A percentile compares a stretch with the other conserved stretches of the same genome.
Conservation (phyloP, 768 basidiomycete genomes). For the Mycena maculata region DNA sequence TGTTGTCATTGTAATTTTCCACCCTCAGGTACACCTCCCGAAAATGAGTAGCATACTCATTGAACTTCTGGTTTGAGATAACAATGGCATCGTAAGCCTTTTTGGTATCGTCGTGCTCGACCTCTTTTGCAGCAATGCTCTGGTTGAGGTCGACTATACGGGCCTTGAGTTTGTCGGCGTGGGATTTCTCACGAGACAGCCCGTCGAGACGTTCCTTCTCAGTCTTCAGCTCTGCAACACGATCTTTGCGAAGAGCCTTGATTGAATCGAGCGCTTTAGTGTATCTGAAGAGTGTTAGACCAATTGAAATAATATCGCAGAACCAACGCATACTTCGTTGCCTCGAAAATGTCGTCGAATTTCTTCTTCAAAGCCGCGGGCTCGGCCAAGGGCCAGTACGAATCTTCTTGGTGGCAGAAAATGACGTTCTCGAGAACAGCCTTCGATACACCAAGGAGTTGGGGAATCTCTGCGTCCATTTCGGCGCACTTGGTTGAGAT, state of each 20-base stretch:
- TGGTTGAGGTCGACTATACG: constrained; percentile 72
- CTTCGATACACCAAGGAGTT: constrained; percentile 94
- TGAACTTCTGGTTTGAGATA: constrained; percentile 79
- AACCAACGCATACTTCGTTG: constrained; percentile 75
- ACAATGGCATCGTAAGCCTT: constrained; percentile 72
- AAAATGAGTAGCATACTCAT: constrained; percentile 87
- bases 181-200: constrained; percentile 83
- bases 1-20: constrained; percentile 70
- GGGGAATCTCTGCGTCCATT: constrained; percentile 94
- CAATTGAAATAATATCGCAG: constrained; percentile 6
- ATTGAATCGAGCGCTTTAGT: constrained; percentile 97
- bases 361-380: constrained; percentile 95
- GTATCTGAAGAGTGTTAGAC: constrained; percentile 65
- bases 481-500: constrained; percentile 99
- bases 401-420: constrained; percentile 99
- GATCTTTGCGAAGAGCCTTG: constrained; percentile 90
- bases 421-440: constrained; percentile 99
- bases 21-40: constrained; percentile 84
- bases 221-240: constrained; percentile 88
- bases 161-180: constrained; percentile 84
- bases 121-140: constrained; percentile 75
- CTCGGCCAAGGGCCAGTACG: constrained; percentile 97
- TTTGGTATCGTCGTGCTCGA: constrained; percentile 79
- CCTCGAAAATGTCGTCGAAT: constrained; percentile 99
- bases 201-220: constrained; percentile 89